Evolutionary conservation across 305 asterid genomes (phyloP).

Genomic region (Solanum hybrid): DNA sequence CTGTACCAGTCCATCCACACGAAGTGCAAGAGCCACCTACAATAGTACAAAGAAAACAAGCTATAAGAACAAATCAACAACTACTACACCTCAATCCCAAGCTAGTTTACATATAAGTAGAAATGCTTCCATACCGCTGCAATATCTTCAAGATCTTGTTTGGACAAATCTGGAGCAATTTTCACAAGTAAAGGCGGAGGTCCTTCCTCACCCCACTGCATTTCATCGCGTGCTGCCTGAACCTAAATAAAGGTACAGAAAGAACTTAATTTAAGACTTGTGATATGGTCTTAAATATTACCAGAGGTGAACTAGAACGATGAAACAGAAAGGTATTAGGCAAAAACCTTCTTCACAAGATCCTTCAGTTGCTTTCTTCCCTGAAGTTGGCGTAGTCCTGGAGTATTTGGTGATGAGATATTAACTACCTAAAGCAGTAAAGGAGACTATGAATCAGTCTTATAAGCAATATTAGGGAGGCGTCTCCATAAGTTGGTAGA

Average conservation of each 20-base stretch:
- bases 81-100: neutral
- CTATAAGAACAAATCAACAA: neutral
- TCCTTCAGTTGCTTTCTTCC: conserved; percentile 94
- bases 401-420: conserved; percentile 95
- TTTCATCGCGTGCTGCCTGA: conserved; percentile 98
- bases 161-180: conserved; percentile 94
- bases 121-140: conserved; percentile 54
- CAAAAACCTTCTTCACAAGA: conserved; percentile 78
- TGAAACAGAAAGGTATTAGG: neutral
- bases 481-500: neutral
- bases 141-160: conserved; percentile 93
- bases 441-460: neutral
- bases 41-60: conserved; percentile 15
- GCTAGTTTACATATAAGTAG: neutral
- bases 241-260: conserved; percentile 34
- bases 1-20: conserved; percentile 90
- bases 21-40: conserved; percentile 95
- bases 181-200: conserved; percentile 94
- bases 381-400: conserved; percentile 93
- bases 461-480: neutral
- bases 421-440: conserved; percentile 57
- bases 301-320: neutral
- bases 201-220: conserved; percentile 99
- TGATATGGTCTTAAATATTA: neutral
- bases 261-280: neutral